Evolutionary conservation across 345 rosid species (phyloP).

Genomic region (Erucastrum elatum): DNA sequence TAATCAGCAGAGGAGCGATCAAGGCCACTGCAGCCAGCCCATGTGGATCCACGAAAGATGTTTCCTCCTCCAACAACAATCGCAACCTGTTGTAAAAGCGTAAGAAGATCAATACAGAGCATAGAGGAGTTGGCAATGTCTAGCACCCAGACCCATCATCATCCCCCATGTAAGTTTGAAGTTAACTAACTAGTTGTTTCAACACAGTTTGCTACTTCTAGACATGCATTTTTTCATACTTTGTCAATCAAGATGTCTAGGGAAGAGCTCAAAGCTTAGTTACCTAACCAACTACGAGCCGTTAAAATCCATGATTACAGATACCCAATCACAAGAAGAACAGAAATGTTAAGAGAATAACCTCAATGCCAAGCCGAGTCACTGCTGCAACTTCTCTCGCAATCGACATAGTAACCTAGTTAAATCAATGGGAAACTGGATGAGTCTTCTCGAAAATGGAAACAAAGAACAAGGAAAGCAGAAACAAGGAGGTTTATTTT

Average conservation of each 20-base stretch:
- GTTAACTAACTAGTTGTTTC: not conserved
- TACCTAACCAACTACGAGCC: not conserved
- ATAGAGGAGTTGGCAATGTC: not conserved
- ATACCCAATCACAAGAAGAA: not conserved
- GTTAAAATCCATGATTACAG: not conserved
- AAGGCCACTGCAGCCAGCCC: constrained; percentile 96
- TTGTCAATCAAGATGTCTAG: constrained; percentile 5
- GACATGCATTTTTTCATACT: not conserved
- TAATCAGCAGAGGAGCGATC: constrained; percentile 97
- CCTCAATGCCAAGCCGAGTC: constrained; percentile 90
- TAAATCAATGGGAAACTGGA: constrained; percentile 1
- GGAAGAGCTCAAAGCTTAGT: not conserved
- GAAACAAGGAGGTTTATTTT: constrained; percentile 6
- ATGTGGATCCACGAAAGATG: constrained; percentile 85
- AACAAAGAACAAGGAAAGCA: not conserved
- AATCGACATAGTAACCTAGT: constrained; percentile 83
- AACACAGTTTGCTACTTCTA: not conserved
- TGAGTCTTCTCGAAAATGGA: constrained; percentile 14
- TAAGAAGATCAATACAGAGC: constrained; percentile 4
- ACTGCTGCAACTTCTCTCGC: constrained; percentile 95
- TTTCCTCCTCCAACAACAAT: constrained; percentile 96
- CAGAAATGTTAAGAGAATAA: constrained; percentile 15
- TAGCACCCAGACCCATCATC: not conserved
- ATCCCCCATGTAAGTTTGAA: not conserved
- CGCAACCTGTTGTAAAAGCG: constrained; percentile 59